Base-by-base conservation (phyloP, 495 filamentous ascomycete species). In the Lophium mytilinum region DNA sequence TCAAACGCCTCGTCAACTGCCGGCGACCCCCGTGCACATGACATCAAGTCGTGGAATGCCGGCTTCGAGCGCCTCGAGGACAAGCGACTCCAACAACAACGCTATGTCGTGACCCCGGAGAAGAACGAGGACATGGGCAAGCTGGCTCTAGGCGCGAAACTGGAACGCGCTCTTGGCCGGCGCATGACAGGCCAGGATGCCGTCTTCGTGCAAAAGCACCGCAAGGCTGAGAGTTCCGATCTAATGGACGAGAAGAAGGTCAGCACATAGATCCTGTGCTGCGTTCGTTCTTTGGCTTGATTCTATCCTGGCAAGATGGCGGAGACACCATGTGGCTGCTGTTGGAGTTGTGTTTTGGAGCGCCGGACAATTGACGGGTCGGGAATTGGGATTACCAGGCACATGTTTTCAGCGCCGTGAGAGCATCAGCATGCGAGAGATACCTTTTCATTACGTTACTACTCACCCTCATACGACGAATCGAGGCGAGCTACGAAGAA, bases 131-230 rank as follows among this genome's bases (percentile, higher is more conserved):
- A 88, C 69, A 71, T 96, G 66, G 88, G 84, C 72, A 95, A 96
- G 73, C 76, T 97, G 55, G 92, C 92, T 33, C 78, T 97, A 41
- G 87, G 90, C 43, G 92, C 93, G 39, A 97, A 96, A 73, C 80
- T 97, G 40, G 93, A 98, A 69, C 84, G 93, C 39, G 93, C 93
- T 11, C 82, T 98, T 37, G 88, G 83, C 53, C 77, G 93, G 64
- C 82, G 93, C 63, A 94, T 97, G 90, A 85, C 79, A 21, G 71
- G 86, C 64, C 93, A 98, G 69, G 93, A 98, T 71, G 94, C 93
- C 45, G 83, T 88, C 55, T 92, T 94, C 58, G 76, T 78, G 63
- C 74, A 76, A 7, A 75, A 75, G 52, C 45, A 48, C 21, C 15
- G 45, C 9, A 48, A 48, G 21, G 33, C 33, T 9, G 17, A 19